Base-by-base conservation (phyloP, 2,329 filamentous ascomycete species). In the Aureobasidium leucospermi region DNA sequence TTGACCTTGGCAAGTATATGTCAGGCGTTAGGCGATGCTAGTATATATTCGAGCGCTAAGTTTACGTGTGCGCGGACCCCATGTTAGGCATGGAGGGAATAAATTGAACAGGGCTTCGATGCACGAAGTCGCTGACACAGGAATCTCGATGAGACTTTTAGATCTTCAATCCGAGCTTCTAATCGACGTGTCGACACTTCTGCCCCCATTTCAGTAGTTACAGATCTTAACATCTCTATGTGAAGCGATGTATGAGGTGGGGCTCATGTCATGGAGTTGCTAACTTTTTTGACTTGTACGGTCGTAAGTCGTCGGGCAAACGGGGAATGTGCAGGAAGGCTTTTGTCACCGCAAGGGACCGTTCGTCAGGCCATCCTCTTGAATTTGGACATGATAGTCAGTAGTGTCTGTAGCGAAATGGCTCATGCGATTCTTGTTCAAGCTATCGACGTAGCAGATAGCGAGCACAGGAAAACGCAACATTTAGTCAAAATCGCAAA, bases 121-220 rank as follows among this genome's bases (percentile, higher is more conserved):
- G n/a, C n/a, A n/a, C n/a, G n/a, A n/a, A n/a, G n/a, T n/a, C n/a
- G n/a, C n/a, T n/a, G n/a, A n/a, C n/a, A n/a, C n/a, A 36, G 46
- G 29, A 13, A 49, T 49, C 13, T 49, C 46, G 11, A n/a, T 49
- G 29, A 36, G 46, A 49, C 46, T 49, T 4, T 16, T 49, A n/a
- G 46, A 49, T 34, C 46, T 49, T 49, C 32, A 6, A 49, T 49
- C 29, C 9, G 46, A 49, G 46, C 46, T 49, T 49, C 46, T 49
- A 3, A 16, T 49, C 29, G 46, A 49, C 46, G 34, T 49, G 23
- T 13, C 46, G 8, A 49, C 32, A 36, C 46, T 49, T 49, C 15
- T 49, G 28, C 46, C 23, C 46, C 11, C 4, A 16, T 32, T 10
- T 11, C n/a, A 36, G 29, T 16, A 16, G 29, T 49, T n/a, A 34